Conservation (phyloP, 495 filamentous ascomycete genomes). For the Niebla homalea region DNA sequence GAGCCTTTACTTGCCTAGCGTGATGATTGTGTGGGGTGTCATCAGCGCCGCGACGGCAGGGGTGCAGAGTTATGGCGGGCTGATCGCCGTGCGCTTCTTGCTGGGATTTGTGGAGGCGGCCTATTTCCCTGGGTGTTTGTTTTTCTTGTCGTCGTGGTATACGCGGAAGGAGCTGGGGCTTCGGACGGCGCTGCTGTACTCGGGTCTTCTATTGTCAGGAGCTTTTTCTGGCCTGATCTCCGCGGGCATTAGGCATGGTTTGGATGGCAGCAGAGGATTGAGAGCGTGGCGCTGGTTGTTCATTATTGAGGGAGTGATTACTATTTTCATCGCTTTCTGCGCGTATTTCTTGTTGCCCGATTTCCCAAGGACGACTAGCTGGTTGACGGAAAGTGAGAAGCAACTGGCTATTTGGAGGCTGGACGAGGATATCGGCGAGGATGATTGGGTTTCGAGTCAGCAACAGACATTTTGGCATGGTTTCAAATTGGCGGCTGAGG, state of each 20-base stretch:
- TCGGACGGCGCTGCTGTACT: conserved; percentile 34
- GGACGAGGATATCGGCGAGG: conserved; percentile 66
- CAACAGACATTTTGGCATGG: conserved; percentile 56
- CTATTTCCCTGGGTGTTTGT: conserved; percentile 36
- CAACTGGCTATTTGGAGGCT: conserved; percentile 56
- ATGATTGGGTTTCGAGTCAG: conserved; percentile 54
- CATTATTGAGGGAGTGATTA: conserved; percentile 60
- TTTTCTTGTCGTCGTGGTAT: conserved; percentile 38
- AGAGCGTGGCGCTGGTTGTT: conserved; percentile 59
- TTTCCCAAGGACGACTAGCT: conserved; percentile 63
- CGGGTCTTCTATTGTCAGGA: conserved; percentile 39
- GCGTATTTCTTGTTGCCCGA: conserved; percentile 58
- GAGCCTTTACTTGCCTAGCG: conserved; percentile 47
- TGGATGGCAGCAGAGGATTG: conserved; percentile 31
- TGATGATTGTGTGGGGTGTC: conserved; percentile 62
- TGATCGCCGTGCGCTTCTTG: conserved; percentile 56
- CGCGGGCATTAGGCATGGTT: conserved; percentile 31
- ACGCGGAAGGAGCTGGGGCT: conserved; percentile 38
- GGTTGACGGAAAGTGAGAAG: conserved; percentile 58
- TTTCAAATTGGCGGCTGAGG: conserved; percentile 53
- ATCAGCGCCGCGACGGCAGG: conserved; percentile 51
- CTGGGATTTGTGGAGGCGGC: conserved; percentile 51
- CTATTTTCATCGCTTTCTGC: conserved; percentile 37
- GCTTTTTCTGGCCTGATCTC: conserved; percentile 55
- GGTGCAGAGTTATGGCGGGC: conserved; percentile 43